These are phyloP conservation scores for Plasmodium coatneyi DNA, from an alignment of 169 alveolate genomes.

Conservation along the genomic window DNA sequence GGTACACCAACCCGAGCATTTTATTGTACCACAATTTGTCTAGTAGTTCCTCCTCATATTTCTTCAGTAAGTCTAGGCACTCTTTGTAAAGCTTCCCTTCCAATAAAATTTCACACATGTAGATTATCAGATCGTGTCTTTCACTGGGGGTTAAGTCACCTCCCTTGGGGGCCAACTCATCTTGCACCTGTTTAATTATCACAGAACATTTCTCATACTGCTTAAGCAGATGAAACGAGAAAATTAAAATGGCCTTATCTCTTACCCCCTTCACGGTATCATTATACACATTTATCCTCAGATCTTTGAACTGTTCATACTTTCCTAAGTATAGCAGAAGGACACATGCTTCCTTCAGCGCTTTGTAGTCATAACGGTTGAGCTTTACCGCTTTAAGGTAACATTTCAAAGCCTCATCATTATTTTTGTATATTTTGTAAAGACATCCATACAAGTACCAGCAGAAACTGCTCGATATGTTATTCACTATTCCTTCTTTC, in stretches of 20 bases:
- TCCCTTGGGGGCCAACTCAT: conserved; percentile 13
- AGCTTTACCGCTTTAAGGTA: conserved; percentile 39
- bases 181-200: conserved; percentile 48
- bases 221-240: conserved; percentile 32
- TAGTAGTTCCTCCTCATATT: background rate
- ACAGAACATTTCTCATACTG: conserved; percentile 43
- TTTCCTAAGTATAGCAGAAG: conserved; percentile 35
- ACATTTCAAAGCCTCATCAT: conserved; percentile 70
- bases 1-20: conserved; percentile 37
- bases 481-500: conserved; percentile 68
- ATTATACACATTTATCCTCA: conserved; percentile 51
- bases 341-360: conserved; percentile 54
- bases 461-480: conserved; percentile 70
- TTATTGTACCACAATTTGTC: conserved; percentile 62
- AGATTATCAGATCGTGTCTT: conserved; percentile 34
- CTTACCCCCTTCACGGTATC: conserved; percentile 20
- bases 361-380: conserved; percentile 49
- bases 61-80: conserved; percentile 21
- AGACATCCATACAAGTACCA: conserved; percentile 75
- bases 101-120: conserved; percentile 45
- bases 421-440: conserved; percentile 56
- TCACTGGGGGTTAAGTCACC: conserved; percentile 10
- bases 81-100: conserved; percentile 62
- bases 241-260: conserved; percentile 64
- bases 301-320: conserved; percentile 62